A percentile compares a stretch with the other conserved stretches of the same genome.
These are phyloP conservation scores for Coemansia sp. DNA, from an alignment of 192 early-diverging fungal species.

Conservation along the genomic window DNA sequence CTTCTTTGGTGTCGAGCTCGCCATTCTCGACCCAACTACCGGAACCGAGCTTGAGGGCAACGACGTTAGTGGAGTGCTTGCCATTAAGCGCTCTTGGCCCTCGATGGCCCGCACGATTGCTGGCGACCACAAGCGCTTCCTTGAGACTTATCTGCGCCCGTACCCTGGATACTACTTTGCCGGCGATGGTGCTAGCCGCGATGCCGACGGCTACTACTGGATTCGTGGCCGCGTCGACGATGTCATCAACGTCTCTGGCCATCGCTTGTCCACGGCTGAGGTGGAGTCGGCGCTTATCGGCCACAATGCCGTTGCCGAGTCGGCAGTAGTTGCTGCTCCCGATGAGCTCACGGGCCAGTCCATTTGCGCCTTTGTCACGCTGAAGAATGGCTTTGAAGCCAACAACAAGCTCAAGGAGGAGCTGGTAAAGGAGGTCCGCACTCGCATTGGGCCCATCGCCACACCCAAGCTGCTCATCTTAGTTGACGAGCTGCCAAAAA, in stretches of 20 bases:
- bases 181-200: slow-evolving; percentile 89
- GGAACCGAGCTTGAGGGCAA: slow-evolving; percentile 84
- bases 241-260: slow-evolving; percentile 96
- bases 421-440: slow-evolving; percentile 76
- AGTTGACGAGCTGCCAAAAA: slow-evolving; percentile 91
- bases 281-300: slow-evolving; percentile 88
- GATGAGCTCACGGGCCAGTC: slow-evolving; percentile 92
- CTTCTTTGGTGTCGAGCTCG: slow-evolving; percentile 94
- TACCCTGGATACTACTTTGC: slow-evolving; percentile 96
- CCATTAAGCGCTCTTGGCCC: slow-evolving; percentile 85
- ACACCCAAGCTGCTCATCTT: slow-evolving; percentile 85
- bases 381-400: slow-evolving; percentile 67
- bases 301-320: slow-evolving; percentile 81
- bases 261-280: slow-evolving; percentile 92
- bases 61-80: slow-evolving; percentile 89
- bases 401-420: slow-evolving; percentile 59
- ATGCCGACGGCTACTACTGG: slow-evolving; percentile 96
- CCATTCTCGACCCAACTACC: slow-evolving; percentile 80
- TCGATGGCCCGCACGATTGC: slow-evolving; percentile 91
- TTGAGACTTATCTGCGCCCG: slow-evolving; percentile 90
- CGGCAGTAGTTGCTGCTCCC: slow-evolving; percentile 83
- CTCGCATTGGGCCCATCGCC: slow-evolving; percentile 92
- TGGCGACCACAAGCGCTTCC: slow-evolving; percentile 86
- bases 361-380: slow-evolving; percentile 82
- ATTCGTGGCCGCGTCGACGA: slow-evolving; percentile 90